Conservation (phyloP, 1,139 yeast species). For the Pichia terricola region DNA sequence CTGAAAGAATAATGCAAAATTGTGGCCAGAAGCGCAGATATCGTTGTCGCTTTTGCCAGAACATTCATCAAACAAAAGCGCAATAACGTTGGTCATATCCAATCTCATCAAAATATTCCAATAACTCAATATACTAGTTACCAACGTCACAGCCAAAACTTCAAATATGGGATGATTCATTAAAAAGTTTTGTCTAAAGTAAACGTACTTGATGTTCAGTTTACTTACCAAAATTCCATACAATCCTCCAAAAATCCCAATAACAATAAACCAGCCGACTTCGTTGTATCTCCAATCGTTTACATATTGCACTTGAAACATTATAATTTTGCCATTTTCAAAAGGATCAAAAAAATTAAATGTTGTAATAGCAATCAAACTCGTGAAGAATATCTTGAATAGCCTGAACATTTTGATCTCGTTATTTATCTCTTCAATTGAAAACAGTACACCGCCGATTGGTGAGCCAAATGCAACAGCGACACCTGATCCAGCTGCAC, state of each 20-base stretch:
- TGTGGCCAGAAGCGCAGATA: slow-evolving; percentile 30
- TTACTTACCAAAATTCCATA: slow-evolving; percentile 80
- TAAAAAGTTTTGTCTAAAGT: slow-evolving; percentile 66
- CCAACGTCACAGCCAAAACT: slow-evolving; percentile 52
- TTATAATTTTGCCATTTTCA: slow-evolving; percentile 85
- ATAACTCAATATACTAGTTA: slow-evolving; percentile 74
- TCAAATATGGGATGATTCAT: slow-evolving; percentile 34
- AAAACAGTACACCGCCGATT: slow-evolving; percentile 61
- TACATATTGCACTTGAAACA: slow-evolving; percentile 82
- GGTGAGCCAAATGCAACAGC: slow-evolving; percentile 72
- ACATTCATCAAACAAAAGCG: slow-evolving; percentile 80
- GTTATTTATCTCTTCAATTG: slow-evolving; percentile 67
- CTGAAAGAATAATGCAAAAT: slow-evolving; percentile 29
- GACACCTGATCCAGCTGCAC: slow-evolving; percentile 61
- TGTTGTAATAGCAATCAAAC: slow-evolving; percentile 78
- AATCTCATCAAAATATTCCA: slow-evolving; percentile 70
- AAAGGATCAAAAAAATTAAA: slow-evolving; percentile 77
- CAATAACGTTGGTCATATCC: slow-evolving; percentile 97
- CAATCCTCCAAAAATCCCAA: slow-evolving; percentile 87
- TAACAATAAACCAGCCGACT: slow-evolving; percentile 62
- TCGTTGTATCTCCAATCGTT: slow-evolving; percentile 84
- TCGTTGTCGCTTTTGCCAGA: slow-evolving; percentile 12
- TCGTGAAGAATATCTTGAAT: slow-evolving; percentile 89
- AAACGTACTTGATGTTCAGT: slow-evolving; percentile 68
- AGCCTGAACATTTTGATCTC: slow-evolving; percentile 68